Conservation (phyloP, 164 flowering plant species). For the Amborella trichopoda region DNA sequence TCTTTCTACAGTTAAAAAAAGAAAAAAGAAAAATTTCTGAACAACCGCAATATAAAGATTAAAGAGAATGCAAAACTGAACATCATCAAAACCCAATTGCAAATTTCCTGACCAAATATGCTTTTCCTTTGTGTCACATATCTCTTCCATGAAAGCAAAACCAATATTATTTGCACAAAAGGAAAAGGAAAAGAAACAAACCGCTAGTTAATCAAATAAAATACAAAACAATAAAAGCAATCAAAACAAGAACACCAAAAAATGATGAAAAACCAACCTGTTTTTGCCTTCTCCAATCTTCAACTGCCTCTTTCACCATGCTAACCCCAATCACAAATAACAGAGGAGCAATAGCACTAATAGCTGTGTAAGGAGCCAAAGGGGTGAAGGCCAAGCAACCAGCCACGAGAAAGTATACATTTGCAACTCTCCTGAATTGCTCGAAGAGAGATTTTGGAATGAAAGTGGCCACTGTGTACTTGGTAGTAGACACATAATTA, state of each 20-base stretch:
- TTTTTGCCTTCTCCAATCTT: slow-evolving; percentile 59
- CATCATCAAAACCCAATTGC: too few species aligned
- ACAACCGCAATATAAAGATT: too few species aligned
- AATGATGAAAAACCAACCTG: slow-evolving; percentile 35
- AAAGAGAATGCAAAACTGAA: too few species aligned
- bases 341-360: slow-evolving; percentile 56
- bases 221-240: background rate
- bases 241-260: background rate
- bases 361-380: slow-evolving; percentile 48
- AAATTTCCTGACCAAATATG: too few species aligned
- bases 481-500: slow-evolving; percentile 67
- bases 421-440: slow-evolving; percentile 82
- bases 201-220: too few species aligned
- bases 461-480: slow-evolving; percentile 56
- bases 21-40: too few species aligned
- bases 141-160: too few species aligned
- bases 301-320: slow-evolving; percentile 67
- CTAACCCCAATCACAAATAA: slow-evolving; percentile 56
- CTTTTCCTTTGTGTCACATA: too few species aligned
- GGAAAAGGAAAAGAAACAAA: too few species aligned
- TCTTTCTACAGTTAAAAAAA: too few species aligned
- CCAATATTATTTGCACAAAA: too few species aligned
- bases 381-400: slow-evolving; percentile 56
- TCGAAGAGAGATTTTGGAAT: slow-evolving; percentile 77
- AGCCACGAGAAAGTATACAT: slow-evolving; percentile 52